Evolutionary conservation across 2,329 filamentous ascomycete species (phyloP), one percentile per base, ranked within the genome.

Genomic region (Diaporthe ampelina): DNA sequence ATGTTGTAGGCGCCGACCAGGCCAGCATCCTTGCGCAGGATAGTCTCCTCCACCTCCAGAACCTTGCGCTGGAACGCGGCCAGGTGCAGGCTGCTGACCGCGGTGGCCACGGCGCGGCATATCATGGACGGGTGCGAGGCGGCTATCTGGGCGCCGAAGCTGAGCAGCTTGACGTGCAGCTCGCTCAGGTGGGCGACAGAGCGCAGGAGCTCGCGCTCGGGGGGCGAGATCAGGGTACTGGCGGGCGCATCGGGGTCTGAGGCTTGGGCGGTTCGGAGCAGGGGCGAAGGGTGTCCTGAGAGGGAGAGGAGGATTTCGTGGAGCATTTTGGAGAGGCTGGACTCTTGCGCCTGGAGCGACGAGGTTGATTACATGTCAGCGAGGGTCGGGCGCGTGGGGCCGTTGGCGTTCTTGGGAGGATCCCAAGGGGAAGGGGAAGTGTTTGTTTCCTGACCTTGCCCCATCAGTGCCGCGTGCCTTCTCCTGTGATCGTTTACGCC

Each of bases 241-340:
- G 86, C 82, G 79, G 84, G 37, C 58, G 76, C 73, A 76, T 76
- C 81, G 80, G 87, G 83, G 80, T 85, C 79, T 75, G 87, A 81
- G 79, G 85, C 84, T 81, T 85, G 79, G 77, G 86, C 82, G 78
- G 85, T 81, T 82, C 90, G 89, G 86, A 98, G 94, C 81, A 98
- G 91, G 78, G 95, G 93, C 77, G 96, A 98, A 77, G 94, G 93
- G 85, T 98, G 94, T 78, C 97, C 96, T 80, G 95, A 97, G 84
- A 98, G 92, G 83, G 95, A 96, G 84, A 99, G 93, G 84, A 98
- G 92, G 86, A 99, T 95, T 88, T 99, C 97, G 90, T 98, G 97
- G 83, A 99, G 94, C 97, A 99, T 99, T 78, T 78, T 79, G 78
- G 71, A 52, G 70, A 52, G 26, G 73, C 26, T 63, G 69, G 63